Conservation (phyloP, 768 basidiomycete genomes). For the Rhizopogon vinicolor region DNA sequence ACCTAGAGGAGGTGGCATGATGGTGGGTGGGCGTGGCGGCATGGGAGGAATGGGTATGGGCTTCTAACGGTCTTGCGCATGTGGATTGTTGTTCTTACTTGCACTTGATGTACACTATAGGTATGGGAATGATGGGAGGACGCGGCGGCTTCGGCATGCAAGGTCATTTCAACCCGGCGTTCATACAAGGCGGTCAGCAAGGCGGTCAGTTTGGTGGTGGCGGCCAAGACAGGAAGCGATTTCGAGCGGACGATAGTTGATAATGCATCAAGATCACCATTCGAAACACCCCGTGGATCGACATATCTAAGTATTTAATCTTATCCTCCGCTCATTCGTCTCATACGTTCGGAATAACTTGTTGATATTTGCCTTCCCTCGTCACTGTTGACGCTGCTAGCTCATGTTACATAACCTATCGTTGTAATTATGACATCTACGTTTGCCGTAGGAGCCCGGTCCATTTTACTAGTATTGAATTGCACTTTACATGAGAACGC, state of each 20-base stretch:
- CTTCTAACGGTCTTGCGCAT: conserved; percentile 21
- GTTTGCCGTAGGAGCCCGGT: not conserved
- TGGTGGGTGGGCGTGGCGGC: conserved; percentile 36
- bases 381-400: not conserved
- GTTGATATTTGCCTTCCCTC: not conserved
- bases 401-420: conserved; percentile 20
- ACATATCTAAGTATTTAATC: not conserved
- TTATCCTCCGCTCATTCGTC: not conserved
- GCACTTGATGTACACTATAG: conserved; percentile 31
- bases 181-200: conserved; percentile 46
- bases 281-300: not conserved
- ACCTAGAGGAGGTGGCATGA: conserved; percentile 44
- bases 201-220: conserved; percentile 40
- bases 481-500: not conserved
- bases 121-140: conserved; percentile 45
- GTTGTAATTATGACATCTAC: conserved; percentile 18
- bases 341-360: not conserved
- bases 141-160: conserved; percentile 46
- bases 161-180: conserved; percentile 75
- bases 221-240: conserved; percentile 47
- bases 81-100: conserved; percentile 27
- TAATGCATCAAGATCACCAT: conserved; percentile 10
- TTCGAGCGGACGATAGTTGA: conserved; percentile 48
- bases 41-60: conserved; percentile 49
- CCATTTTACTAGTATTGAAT: not conserved